Evolutionary conservation across 1,284 basidiomycete species (phyloP).

Genomic region (Malassezia pachydermatis): DNA sequence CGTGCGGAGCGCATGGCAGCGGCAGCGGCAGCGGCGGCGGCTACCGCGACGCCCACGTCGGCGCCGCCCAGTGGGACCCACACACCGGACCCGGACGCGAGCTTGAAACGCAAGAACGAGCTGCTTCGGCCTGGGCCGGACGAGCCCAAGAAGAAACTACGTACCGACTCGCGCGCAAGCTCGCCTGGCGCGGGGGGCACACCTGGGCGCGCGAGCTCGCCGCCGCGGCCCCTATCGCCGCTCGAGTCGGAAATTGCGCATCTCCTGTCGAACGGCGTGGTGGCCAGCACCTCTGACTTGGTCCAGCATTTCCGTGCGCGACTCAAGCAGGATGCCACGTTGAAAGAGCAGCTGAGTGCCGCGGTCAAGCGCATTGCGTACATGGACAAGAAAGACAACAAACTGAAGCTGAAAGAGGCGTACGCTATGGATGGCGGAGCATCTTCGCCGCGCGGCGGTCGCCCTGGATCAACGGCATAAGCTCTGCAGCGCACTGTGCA

Average conservation of each 20-base stretch:
- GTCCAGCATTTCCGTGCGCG: slow-evolving; percentile 37
- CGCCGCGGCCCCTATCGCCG: slow-evolving; percentile 21
- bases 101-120: slow-evolving; percentile 27
- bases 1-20: slow-evolving; percentile 15
- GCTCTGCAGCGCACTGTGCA: slow-evolving; percentile 22
- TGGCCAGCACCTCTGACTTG: slow-evolving; percentile 31
- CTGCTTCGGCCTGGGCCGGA: slow-evolving; percentile 10
- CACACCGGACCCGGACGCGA: background rate
- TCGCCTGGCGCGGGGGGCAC: slow-evolving; percentile 2
- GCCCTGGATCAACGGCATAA: slow-evolving; percentile 38
- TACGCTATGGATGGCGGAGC: slow-evolving; percentile 27
- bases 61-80: background rate
- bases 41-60: background rate
- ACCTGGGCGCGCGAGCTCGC: background rate
- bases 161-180: slow-evolving; percentile 3
- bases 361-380: slow-evolving; percentile 35
- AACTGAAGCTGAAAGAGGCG: slow-evolving; percentile 33
- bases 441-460: slow-evolving; percentile 31
- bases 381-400: slow-evolving; percentile 38
- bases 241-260: slow-evolving; percentile 36
- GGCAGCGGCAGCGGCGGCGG: slow-evolving; percentile 22
- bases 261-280: slow-evolving; percentile 28
- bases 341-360: slow-evolving; percentile 35
- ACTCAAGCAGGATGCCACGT: slow-evolving; percentile 30
- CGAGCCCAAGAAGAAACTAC: slow-evolving; percentile 16